These are phyloP conservation scores for Pseudogymnoascus sp. DNA, from an alignment of 2,329 filamentous ascomycete genomes.

Conservation along the genomic window DNA sequence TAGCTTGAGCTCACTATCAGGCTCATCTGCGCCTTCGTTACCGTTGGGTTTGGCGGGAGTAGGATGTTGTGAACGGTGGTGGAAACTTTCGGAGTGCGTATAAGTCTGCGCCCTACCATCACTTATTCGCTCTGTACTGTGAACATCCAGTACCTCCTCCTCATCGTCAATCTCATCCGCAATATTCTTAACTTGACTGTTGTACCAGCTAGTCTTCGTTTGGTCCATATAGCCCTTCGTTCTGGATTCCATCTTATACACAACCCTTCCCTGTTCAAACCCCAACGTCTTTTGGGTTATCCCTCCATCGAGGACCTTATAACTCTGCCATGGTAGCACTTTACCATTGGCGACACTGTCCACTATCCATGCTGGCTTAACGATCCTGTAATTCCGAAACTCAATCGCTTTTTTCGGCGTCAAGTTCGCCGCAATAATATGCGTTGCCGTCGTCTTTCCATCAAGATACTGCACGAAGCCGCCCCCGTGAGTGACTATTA, in stretches of 20 bases:
- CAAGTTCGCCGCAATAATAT: slow-evolving; percentile 85
- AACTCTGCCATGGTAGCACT: slow-evolving; percentile 77
- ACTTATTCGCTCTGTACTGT: slow-evolving; percentile 8
- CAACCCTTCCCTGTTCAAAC: slow-evolving; percentile 52
- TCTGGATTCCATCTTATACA: slow-evolving; percentile 55
- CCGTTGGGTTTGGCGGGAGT: neutral
- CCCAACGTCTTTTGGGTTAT: slow-evolving; percentile 69
- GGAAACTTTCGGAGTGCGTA: neutral
- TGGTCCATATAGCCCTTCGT: slow-evolving; percentile 68
- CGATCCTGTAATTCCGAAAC: slow-evolving; percentile 78
- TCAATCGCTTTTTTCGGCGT: slow-evolving; percentile 91
- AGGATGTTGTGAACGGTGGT: neutral
- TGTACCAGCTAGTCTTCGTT: slow-evolving; percentile 75
- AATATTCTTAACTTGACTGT: slow-evolving; percentile 51
- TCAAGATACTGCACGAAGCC: slow-evolving; percentile 92
- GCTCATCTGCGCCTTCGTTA: neutral
- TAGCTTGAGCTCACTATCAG: neutral
- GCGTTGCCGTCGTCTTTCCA: slow-evolving; percentile 87
- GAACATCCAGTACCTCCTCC: slow-evolving; percentile 21
- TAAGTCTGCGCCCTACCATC: neutral
- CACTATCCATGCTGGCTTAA: slow-evolving; percentile 89
- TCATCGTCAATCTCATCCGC: slow-evolving; percentile 35
- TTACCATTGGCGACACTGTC: slow-evolving; percentile 78
- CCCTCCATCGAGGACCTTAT: slow-evolving; percentile 77
- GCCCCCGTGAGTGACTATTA: slow-evolving; percentile 89